Percentiles rank a stretch among this genome's conserved stretches.
These are phyloP conservation scores for Collybia sp. DNA, from an alignment of 768 basidiomycete species.

Conservation along the genomic window DNA sequence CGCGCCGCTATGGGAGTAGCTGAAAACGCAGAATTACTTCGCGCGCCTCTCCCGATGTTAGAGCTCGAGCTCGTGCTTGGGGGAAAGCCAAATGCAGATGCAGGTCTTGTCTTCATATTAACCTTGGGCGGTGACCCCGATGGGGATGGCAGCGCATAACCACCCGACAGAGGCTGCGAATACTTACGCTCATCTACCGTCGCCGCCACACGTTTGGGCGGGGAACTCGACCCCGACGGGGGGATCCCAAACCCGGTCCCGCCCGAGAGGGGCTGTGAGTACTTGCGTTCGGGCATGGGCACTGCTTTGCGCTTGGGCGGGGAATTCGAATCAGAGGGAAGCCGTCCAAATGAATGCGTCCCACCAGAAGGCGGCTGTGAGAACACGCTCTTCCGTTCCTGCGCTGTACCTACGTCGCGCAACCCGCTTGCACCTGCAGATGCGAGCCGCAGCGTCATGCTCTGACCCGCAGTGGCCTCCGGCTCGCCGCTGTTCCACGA, in stretches of 20 bases:
- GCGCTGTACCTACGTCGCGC: too few relatives aligned
- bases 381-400: too few relatives aligned
- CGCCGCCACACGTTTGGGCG: neutral
- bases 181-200: neutral
- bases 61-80: too few relatives aligned
- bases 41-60: too few relatives aligned
- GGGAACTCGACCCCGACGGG: slow-evolving; percentile 4
- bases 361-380: too few relatives aligned
- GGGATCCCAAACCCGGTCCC: neutral
- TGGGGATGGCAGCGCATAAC: neutral
- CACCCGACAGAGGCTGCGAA: neutral
- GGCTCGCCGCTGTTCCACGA: slow-evolving; percentile 3
- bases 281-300: neutral
- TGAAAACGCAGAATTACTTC: too few relatives aligned
- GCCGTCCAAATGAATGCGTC: too few relatives aligned
- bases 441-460: slow-evolving; percentile 16
- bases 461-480: slow-evolving; percentile 6
- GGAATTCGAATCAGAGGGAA: too few relatives aligned
- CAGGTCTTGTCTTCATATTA: too few relatives aligned
- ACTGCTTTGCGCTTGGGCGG: too few relatives aligned
- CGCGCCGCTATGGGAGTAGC: neutral
- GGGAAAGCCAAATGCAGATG: too few relatives aligned
- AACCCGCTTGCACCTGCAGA: neutral
- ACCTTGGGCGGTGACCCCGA: neutral
- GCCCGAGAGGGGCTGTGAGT: neutral